A percentile compares a stretch with the other conserved stretches of the same genome.
phyloP scores from a whole-genome alignment of 176 grass and related monocot genomes.

The Oryza brachyantha region DNA sequence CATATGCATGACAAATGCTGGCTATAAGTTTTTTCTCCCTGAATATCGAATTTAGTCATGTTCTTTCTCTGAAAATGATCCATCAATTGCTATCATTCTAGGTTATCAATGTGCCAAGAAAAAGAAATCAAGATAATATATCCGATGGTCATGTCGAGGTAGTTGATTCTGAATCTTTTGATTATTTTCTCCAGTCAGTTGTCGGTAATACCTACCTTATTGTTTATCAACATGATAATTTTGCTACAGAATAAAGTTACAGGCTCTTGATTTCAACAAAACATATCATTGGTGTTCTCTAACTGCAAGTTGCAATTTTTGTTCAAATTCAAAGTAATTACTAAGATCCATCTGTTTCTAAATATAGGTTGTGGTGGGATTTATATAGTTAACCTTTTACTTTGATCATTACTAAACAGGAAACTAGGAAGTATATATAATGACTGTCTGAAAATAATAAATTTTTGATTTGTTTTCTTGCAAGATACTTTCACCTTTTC shows the following conservation, averaged over 20 bases:
- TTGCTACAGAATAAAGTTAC: background rate
- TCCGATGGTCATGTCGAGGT: constrained; percentile 44
- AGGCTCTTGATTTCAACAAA: background rate
- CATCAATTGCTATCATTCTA: constrained; percentile 18
- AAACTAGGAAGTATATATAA: background rate
- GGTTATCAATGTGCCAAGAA: constrained; percentile 67
- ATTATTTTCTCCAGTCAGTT: background rate
- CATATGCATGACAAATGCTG: background rate
- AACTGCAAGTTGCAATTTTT: background rate
- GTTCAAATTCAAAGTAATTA: background rate
- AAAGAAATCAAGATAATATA: constrained; percentile 46
- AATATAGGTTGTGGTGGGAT: background rate
- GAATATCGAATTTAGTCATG: background rate
- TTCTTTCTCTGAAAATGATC: background rate
- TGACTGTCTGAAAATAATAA: background rate
- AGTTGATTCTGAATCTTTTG: constrained; percentile 6
- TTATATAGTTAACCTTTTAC: background rate
- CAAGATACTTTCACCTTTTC: background rate
- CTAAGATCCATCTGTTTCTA: background rate
- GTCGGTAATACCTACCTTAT: background rate
- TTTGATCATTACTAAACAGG: background rate
- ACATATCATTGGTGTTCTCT: background rate
- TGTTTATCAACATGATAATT: background rate
- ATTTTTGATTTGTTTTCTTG: background rate
- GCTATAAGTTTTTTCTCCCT: background rate